Conservation (phyloP, 2,329 filamentous ascomycete genomes). For the Scortechinia acanthostroma region DNA sequence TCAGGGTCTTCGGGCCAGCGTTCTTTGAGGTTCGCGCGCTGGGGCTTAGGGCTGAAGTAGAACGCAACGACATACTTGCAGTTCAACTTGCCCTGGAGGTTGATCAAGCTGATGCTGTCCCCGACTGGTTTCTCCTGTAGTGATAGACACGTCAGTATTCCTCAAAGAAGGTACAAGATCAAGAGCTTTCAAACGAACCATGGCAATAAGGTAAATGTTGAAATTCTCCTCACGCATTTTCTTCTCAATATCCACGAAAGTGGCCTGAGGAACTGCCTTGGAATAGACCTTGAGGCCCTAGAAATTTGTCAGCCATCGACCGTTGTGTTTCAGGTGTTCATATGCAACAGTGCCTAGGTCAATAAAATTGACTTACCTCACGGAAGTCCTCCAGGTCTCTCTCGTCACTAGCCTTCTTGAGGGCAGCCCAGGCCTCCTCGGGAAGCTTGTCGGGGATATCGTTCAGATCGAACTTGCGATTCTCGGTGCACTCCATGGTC, state of each 20-base stretch:
- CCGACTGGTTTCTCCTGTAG: slow-evolving; percentile 27
- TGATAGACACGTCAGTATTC: slow-evolving; percentile 5
- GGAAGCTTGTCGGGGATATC: slow-evolving; percentile 34
- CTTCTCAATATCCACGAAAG: slow-evolving; percentile 36
- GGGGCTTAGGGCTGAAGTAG: slow-evolving; percentile 33
- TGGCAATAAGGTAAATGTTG: slow-evolving; percentile 40
- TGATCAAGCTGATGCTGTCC: slow-evolving; percentile 36
- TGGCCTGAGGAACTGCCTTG: slow-evolving; percentile 33
- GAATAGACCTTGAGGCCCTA: slow-evolving; percentile 36
- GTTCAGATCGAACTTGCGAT: slow-evolving; percentile 30
- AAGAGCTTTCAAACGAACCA: slow-evolving; percentile 20
- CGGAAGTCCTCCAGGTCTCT: slow-evolving; percentile 41
- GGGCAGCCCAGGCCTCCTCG: slow-evolving; percentile 36
- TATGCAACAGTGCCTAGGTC: background rate
- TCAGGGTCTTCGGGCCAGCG: slow-evolving; percentile 38
- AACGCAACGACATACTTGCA: slow-evolving; percentile 40
- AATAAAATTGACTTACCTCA: slow-evolving; percentile 16
- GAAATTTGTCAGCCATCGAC: background rate
- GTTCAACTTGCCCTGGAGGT: slow-evolving; percentile 39
- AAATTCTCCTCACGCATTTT: slow-evolving; percentile 36
- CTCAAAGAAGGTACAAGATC: background rate
- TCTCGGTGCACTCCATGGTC: slow-evolving; percentile 30
- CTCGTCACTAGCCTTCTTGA: slow-evolving; percentile 32
- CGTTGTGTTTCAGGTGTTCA: background rate
- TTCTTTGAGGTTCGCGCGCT: slow-evolving; percentile 30